Conservation (phyloP, 106 monocot species). For the Alisma plantagoaquatica region DNA sequence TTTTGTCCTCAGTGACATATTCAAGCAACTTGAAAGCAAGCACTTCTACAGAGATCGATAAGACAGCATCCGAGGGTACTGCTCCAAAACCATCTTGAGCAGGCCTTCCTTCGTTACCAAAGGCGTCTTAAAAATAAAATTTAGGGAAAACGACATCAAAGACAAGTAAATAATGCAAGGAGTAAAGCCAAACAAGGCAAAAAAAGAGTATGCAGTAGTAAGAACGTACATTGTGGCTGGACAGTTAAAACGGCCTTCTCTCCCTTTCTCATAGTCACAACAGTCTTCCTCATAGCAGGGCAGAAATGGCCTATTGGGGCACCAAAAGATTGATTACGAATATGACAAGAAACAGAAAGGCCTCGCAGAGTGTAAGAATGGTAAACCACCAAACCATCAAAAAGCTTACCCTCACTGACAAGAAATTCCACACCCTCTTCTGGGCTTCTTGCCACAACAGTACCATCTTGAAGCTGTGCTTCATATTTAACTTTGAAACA, state of each 20-base stretch:
- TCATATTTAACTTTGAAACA: slow-evolving; percentile 48
- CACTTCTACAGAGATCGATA: slow-evolving; percentile 41
- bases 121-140: slow-evolving; percentile 35
- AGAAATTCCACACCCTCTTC: slow-evolving; percentile 51
- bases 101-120: slow-evolving; percentile 38
- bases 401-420: slow-evolving; percentile 36
- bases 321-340: background rate
- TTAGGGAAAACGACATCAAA: background rate
- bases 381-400: background rate
- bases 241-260: slow-evolving; percentile 44
- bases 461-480: slow-evolving; percentile 37
- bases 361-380: background rate
- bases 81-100: slow-evolving; percentile 21
- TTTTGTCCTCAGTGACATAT: slow-evolving; percentile 46
- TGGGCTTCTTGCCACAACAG: slow-evolving; percentile 33
- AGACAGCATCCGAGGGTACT: slow-evolving; percentile 31
- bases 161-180: background rate
- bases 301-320: slow-evolving; percentile 36
- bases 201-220: background rate
- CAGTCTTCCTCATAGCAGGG: slow-evolving; percentile 34
- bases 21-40: slow-evolving; percentile 38
- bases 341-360: background rate
- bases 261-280: slow-evolving; percentile 57
- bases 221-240: slow-evolving; percentile 50
- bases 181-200: background rate